Conservation (phyloP, 345 rosid species). For the Alliaria petiolata region DNA sequence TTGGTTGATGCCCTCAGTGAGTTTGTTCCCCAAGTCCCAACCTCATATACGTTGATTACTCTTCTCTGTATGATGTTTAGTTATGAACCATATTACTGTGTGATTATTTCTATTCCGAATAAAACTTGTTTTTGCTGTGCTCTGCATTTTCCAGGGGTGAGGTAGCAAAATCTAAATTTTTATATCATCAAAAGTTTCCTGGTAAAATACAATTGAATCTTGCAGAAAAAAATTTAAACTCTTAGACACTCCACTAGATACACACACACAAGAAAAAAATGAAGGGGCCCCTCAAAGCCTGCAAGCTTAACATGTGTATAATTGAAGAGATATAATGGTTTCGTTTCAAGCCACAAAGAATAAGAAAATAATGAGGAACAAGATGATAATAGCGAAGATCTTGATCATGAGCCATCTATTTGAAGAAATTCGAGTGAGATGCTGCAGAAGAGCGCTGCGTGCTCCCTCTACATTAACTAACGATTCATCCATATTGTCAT, state of each 20-base stretch:
- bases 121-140: constrained; percentile 20
- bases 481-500: constrained; percentile 91
- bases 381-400: constrained; percentile 67
- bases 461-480: constrained; percentile 84
- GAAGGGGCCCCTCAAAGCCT: not conserved
- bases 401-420: constrained; percentile 95
- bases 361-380: constrained; percentile 63
- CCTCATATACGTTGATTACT: constrained; percentile 21
- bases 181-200: not conserved
- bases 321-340: not conserved
- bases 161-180: not conserved
- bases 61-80: constrained; percentile 1
- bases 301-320: not conserved
- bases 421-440: constrained; percentile 77
- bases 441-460: constrained; percentile 60
- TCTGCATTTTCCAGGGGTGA: no score
- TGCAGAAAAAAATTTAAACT: not conserved
- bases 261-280: not conserved
- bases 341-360: constrained; percentile 60
- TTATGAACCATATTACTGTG: constrained; percentile 11
- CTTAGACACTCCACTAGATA: not conserved
- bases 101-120: constrained; percentile 23
- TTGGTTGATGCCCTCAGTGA: constrained; percentile 7
- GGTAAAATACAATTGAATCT: not conserved
- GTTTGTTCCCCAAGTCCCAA: not conserved